A percentile compares a stretch with the other conserved stretches of the same genome.
phyloP scores from a whole-genome alignment of 2,329 filamentous ascomycete genomes.

The Dothistroma septosporum region DNA sequence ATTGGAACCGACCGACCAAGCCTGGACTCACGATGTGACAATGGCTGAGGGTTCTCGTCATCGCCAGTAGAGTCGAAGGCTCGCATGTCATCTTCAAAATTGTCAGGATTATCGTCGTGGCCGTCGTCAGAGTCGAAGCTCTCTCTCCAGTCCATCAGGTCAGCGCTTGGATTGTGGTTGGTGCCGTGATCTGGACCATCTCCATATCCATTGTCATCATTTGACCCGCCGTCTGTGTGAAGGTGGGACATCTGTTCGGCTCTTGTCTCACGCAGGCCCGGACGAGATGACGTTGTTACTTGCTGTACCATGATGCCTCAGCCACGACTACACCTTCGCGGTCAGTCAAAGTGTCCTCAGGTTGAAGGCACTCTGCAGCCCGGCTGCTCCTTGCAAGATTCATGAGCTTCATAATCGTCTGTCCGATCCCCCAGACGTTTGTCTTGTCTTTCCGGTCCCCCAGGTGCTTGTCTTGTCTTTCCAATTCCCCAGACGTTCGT shows the following conservation, averaged over 20 bases:
- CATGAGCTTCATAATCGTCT: neutral
- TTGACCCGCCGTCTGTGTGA: neutral
- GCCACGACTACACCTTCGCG: neutral
- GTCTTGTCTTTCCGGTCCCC: neutral
- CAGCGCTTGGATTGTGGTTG: neutral
- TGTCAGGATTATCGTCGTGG: too few relatives aligned
- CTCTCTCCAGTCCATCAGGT: neutral
- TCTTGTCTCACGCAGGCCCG: neutral
- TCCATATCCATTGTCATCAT: neutral
- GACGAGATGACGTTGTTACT: neutral
- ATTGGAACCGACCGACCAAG: too few relatives aligned
- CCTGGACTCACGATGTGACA: too few relatives aligned
- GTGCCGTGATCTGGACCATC: neutral
- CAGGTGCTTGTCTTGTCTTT: neutral
- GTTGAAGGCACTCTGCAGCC: neutral
- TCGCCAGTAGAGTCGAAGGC: too few relatives aligned
- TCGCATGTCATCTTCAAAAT: too few relatives aligned
- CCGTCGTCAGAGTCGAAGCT: too few relatives aligned
- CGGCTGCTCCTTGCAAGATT: neutral
- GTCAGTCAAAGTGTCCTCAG: neutral
- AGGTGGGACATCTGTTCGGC: neutral
- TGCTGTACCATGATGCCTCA: neutral
- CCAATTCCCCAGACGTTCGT: too few relatives aligned
- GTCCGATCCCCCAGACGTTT: neutral
- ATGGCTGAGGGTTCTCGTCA: too few relatives aligned